Evolutionary conservation across 305 asterid genomes (phyloP), one percentile per base, ranked within the genome.

Genomic region (Solanum hybrid): DNA sequence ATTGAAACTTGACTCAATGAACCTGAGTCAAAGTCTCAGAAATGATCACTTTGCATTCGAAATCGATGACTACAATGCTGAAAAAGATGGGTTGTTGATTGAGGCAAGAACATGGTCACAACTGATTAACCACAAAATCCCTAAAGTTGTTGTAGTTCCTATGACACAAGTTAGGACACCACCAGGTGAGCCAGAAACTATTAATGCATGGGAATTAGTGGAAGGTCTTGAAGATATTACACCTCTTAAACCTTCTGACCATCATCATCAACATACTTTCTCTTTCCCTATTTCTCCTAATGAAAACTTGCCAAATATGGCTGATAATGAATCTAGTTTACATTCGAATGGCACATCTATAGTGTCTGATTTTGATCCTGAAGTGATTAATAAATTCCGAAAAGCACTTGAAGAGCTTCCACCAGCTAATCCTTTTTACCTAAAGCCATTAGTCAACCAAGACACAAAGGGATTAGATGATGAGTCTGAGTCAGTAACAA

Each of bases 181-280:
- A 26, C 97, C 96, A 0, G 98, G 95, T 0, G 98, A 96, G 93
- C 98, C 98, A 13, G 98, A 97, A 92, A 93, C 89, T 64, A 97
- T 97, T 93, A 92, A 97, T 89, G 94, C 96, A 24, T 96, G 98
- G 97, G 98, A 97, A 81, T 90, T 97, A 93, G 96, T 97, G 99
- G 98, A 94, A 90, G 99, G 98, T 16, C 97, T 96, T 11, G 99
- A 97, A 26, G 98, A 95, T 51, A 35, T 88, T 74, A 94, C 96
- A 76, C 99, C 99, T 57, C 93, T 93, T 29, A 82, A 26, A 28
- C 85, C 81, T 11, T 28, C 89, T 42, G 89, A 92, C 0, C 92
- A 91, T 40, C 89, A 14, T 67, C 95, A 93, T 33, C 73, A 95
- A 67, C 97, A 97, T 26, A 93, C 97, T 93, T 95, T 96, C 71